phyloP scores from a whole-genome alignment of 2,329 filamentous ascomycete species.

The Microsporum ferrugineum region DNA sequence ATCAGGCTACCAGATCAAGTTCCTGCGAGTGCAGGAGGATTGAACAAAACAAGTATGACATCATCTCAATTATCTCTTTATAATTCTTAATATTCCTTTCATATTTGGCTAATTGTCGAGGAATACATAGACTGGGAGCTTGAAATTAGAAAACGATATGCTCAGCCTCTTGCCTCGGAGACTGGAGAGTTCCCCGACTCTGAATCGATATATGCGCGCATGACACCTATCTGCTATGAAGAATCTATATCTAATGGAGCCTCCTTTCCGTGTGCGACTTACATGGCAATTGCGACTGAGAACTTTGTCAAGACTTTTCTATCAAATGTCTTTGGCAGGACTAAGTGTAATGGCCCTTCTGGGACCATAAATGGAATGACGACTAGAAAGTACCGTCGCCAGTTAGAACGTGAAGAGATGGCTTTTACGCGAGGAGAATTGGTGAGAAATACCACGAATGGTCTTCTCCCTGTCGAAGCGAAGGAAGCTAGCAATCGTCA shows the following conservation, averaged over 20 bases:
- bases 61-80: neutral
- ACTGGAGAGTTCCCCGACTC: conserved; percentile 52
- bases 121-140: conserved; percentile 46
- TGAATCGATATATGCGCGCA: conserved; percentile 46
- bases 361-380: conserved; percentile 61
- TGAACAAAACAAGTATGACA: conserved; percentile 65
- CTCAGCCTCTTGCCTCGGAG: conserved; percentile 49
- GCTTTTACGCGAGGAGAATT: conserved; percentile 62
- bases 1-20: conserved; percentile 49
- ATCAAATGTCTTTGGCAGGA: conserved; percentile 43
- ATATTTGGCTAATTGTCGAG: neutral
- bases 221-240: conserved; percentile 56
- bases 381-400: conserved; percentile 64
- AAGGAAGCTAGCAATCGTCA: conserved; percentile 61
- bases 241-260: conserved; percentile 47
- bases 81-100: neutral
- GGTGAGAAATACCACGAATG: conserved; percentile 56
- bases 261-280: conserved; percentile 44
- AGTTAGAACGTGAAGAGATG: conserved; percentile 65
- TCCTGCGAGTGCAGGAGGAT: conserved; percentile 57
- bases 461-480: conserved; percentile 68
- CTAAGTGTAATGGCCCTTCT: conserved; percentile 48
- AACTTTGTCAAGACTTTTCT: conserved; percentile 53
- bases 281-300: conserved; percentile 51
- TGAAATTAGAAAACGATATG: conserved; percentile 54